These are phyloP conservation scores for Chiua virens DNA, from an alignment of 768 basidiomycete genomes.

Conservation along the genomic window DNA sequence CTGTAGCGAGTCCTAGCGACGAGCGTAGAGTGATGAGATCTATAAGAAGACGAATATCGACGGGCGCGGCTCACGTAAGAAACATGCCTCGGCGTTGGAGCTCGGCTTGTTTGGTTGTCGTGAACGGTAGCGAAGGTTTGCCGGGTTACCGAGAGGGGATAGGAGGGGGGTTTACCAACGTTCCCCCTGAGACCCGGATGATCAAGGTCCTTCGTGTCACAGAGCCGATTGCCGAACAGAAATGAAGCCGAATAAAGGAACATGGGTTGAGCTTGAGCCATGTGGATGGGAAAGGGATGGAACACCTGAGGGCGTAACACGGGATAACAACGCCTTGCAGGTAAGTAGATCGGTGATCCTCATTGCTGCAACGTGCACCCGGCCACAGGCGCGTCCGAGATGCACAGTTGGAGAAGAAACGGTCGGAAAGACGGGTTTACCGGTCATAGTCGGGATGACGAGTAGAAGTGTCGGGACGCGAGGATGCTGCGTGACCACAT, in stretches of 20 bases:
- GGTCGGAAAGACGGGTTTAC: neutral
- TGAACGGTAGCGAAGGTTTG: constrained; percentile 6
- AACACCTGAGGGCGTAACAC: neutral
- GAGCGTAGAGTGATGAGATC: too few relatives aligned
- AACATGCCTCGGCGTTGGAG: neutral
- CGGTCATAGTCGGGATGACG: neutral
- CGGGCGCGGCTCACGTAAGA: neutral
- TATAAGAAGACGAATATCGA: neutral
- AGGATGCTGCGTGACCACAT: neutral
- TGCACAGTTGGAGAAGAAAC: neutral
- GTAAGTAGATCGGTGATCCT: constrained; percentile 13
- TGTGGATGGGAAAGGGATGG: constrained; percentile 1
- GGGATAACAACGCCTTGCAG: neutral
- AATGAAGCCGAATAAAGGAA: constrained; percentile 1
- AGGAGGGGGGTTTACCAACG: neutral
- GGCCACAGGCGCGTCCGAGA: neutral
- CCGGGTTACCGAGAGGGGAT: constrained; percentile 10
- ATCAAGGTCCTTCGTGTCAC: constrained; percentile 7
- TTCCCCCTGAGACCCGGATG: neutral
- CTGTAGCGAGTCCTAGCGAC: too few relatives aligned
- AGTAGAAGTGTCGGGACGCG: neutral
- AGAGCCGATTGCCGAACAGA: constrained; percentile 3
- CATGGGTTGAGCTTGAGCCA: neutral
- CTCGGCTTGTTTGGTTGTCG: neutral
- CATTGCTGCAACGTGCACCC: constrained; percentile 15